Evolutionary conservation across 371 early-diverging fungal species (phyloP).

Genomic region (Batkoa obscura): DNA sequence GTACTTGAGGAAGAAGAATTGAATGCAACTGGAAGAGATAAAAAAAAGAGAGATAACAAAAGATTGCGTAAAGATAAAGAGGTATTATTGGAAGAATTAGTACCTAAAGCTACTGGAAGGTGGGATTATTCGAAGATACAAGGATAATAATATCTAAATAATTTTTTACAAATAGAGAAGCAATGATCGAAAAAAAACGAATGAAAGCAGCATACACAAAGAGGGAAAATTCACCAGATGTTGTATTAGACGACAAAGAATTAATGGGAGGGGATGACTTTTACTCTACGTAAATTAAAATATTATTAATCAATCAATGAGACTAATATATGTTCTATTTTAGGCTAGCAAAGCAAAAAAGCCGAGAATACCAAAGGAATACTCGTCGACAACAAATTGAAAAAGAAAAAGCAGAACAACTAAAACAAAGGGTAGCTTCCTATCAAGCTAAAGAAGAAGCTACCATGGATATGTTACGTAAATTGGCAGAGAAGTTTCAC

Average conservation of each 20-base stretch:
- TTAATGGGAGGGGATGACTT: conserved; percentile 27
- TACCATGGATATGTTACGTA: conserved; percentile 45
- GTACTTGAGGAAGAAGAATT: conserved; percentile 38
- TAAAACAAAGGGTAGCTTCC: conserved; percentile 23
- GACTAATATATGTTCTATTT: too few species aligned
- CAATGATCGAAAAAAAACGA: conserved; percentile 38
- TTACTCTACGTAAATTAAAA: neutral
- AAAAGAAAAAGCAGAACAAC: conserved; percentile 16
- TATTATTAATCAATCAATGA: too few species aligned
- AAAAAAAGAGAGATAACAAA: conserved; percentile 27
- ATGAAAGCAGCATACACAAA: conserved; percentile 39
- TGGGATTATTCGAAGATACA: too few species aligned
- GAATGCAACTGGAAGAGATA: conserved; percentile 14
- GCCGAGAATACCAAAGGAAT: neutral
- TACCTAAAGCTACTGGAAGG: conserved; percentile 60
- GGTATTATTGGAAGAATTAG: conserved; percentile 52
- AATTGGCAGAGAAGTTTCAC: conserved; percentile 31
- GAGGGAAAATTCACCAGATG: conserved; percentile 48
- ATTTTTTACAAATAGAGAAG: conserved; percentile 25
- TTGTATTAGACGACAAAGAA: conserved; percentile 49
- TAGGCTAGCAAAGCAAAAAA: neutral
- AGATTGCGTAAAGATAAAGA: conserved; percentile 28
- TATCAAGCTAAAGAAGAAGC: conserved; percentile 39
- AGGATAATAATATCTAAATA: too few species aligned
- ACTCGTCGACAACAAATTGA: conserved; percentile 1